These are phyloP conservation scores for Harringtonia lauricola DNA, from an alignment of 2,329 filamentous ascomycete species.

Conservation along the genomic window DNA sequence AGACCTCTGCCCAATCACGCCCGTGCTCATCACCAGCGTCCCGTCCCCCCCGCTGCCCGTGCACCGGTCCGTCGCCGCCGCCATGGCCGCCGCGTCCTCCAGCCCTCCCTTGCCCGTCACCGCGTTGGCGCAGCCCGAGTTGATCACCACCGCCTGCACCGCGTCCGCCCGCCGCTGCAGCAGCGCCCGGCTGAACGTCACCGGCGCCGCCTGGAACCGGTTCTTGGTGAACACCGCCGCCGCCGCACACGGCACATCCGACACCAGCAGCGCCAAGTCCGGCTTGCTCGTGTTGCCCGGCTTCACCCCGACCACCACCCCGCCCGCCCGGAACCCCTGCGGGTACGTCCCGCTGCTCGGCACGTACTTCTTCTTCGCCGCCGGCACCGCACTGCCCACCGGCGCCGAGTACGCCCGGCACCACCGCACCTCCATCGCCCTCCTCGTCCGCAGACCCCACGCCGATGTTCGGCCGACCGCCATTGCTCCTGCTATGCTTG, in stretches of 20 bases:
- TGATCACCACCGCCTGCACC: slow-evolving; percentile 75
- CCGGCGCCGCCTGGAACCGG: slow-evolving; percentile 93
- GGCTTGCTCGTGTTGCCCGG: slow-evolving; percentile 83
- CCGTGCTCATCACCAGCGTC: slow-evolving; percentile 97
- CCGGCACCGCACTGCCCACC: slow-evolving; percentile 50
- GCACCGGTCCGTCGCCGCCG: slow-evolving; percentile 58
- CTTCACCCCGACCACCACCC: slow-evolving; percentile 88
- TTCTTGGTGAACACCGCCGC: slow-evolving; percentile 97
- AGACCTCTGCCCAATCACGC: slow-evolving; percentile 87
- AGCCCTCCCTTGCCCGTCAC: slow-evolving; percentile 86
- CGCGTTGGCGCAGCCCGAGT: slow-evolving; percentile 94
- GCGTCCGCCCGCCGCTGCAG: slow-evolving; percentile 44
- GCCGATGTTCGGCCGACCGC: not conserved
- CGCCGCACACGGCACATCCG: slow-evolving; percentile 73
- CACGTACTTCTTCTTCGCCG: slow-evolving; percentile 81
- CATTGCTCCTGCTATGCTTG: not conserved
- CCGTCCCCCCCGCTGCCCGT: slow-evolving; percentile 26
- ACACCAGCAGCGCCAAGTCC: slow-evolving; percentile 80
- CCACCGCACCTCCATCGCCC: not conserved
- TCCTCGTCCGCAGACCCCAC: not conserved
- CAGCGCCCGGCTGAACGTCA: slow-evolving; percentile 70
- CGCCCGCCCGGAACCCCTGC: slow-evolving; percentile 77
- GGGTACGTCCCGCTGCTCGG: slow-evolving; percentile 80
- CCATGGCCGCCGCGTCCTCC: slow-evolving; percentile 83
- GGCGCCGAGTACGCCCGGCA: slow-evolving; percentile 44